Evolutionary conservation across 2,329 filamentous ascomycete genomes (phyloP).

Genomic region (Cordyceps tenuipes): DNA sequence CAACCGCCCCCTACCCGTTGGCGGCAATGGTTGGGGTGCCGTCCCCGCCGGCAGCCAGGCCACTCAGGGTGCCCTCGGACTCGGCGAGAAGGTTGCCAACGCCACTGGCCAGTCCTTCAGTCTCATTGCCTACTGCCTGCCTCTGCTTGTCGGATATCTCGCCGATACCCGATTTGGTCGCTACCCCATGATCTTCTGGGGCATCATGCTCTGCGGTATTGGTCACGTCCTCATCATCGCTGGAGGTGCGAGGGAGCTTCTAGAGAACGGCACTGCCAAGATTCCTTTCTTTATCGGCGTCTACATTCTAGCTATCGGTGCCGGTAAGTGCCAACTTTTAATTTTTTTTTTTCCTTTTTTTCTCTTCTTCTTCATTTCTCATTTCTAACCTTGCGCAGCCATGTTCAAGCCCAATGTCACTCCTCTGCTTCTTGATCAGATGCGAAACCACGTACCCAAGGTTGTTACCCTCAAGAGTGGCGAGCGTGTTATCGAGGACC

Average conservation of each 20-base stretch:
- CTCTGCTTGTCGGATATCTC: conserved; percentile 46
- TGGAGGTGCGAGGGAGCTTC: conserved; percentile 41
- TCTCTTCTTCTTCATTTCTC: not conserved
- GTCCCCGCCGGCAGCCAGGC: conserved; percentile 30
- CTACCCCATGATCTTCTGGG: conserved; percentile 63
- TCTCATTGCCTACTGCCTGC: conserved; percentile 49
- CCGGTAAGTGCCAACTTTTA: conserved; percentile 19
- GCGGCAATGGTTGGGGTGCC: conserved; percentile 38
- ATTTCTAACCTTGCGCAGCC: conserved; percentile 24
- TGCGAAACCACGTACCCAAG: conserved; percentile 40
- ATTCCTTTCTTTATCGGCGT: conserved; percentile 54
- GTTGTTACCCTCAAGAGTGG: conserved; percentile 36
- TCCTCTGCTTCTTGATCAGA: conserved; percentile 59
- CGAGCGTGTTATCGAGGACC: conserved; percentile 61
- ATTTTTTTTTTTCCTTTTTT: too few relatives aligned
- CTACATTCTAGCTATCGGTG: conserved; percentile 49
- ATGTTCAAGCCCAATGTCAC: conserved; percentile 68
- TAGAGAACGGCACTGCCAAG: conserved; percentile 37
- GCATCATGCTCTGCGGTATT: conserved; percentile 57
- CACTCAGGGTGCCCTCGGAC: conserved; percentile 50
- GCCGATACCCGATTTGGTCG: conserved; percentile 64
- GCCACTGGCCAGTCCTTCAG: conserved; percentile 39
- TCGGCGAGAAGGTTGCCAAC: conserved; percentile 32
- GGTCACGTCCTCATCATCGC: conserved; percentile 62
- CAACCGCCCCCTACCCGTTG: conserved; percentile 47